Evolutionary conservation across 1,284 basidiomycete genomes (phyloP).

Genomic region (Cerrena zonata): DNA sequence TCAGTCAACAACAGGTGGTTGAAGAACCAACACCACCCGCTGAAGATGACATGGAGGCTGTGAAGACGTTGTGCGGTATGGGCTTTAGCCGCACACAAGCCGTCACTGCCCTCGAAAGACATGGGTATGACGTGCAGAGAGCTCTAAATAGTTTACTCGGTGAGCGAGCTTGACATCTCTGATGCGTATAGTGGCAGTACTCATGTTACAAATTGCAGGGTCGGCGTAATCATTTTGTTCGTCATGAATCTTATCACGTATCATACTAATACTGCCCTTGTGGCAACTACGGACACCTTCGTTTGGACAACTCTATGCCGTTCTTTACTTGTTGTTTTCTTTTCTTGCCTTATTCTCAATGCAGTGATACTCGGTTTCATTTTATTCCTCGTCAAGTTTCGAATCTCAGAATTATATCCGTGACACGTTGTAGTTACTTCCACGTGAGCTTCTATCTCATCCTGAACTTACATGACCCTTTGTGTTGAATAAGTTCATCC

Average conservation of each 20-base stretch:
- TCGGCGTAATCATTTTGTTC: slow-evolving; percentile 5
- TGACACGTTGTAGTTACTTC: background rate
- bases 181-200: background rate
- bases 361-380: background rate
- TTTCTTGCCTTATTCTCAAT: slow-evolving; percentile 11
- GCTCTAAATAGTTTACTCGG: slow-evolving; percentile 69
- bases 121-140: slow-evolving; percentile 68
- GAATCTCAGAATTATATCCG: background rate
- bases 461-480: background rate
- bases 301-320: slow-evolving; percentile 10
- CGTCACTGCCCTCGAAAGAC: slow-evolving; percentile 67
- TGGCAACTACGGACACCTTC: slow-evolving; percentile 13
- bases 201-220: slow-evolving; percentile 1
- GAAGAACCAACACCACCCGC: slow-evolving; percentile 50
- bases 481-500: background rate
- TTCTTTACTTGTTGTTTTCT: slow-evolving; percentile 11
- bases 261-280: slow-evolving; percentile 4
- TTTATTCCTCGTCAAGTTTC: background rate
- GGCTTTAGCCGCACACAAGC: slow-evolving; percentile 79
- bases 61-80: slow-evolving; percentile 76
- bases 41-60: slow-evolving; percentile 70
- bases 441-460: background rate
- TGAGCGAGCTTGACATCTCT: slow-evolving; percentile 4
- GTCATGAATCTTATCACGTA: background rate
- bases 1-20: slow-evolving; percentile 41